Percentiles rank a stretch among this genome's conserved stretches.
These are phyloP conservation scores for Boletellus sp. DNA, from an alignment of 1,284 basidiomycete species.

Conservation along the genomic window DNA sequence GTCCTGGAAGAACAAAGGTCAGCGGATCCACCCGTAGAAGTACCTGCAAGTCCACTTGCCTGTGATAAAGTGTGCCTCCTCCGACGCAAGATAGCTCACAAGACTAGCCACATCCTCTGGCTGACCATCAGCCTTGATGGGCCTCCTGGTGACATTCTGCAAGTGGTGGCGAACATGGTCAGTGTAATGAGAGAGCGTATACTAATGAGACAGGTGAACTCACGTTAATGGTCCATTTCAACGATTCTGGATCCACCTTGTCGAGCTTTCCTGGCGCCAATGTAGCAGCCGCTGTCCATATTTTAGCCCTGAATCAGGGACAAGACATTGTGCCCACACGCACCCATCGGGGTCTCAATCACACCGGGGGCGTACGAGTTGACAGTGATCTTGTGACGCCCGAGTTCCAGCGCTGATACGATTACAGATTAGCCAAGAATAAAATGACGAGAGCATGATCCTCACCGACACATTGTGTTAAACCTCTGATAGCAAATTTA, in stretches of 20 bases:
- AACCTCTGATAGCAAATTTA: slow-evolving; percentile 32
- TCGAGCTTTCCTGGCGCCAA: background rate
- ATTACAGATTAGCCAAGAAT: background rate
- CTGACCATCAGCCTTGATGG: slow-evolving; percentile 12
- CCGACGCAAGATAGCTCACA: slow-evolving; percentile 26
- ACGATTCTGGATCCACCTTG: background rate
- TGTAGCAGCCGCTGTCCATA: background rate
- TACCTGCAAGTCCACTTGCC: slow-evolving; percentile 6
- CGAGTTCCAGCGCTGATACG: slow-evolving; percentile 31
- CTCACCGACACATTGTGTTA: slow-evolving; percentile 26
- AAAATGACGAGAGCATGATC: background rate
- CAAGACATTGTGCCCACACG: background rate
- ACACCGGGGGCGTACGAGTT: slow-evolving; percentile 24
- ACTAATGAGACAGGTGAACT: background rate
- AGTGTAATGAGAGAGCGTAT: background rate
- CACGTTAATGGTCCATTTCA: slow-evolving; percentile 1
- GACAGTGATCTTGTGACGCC: slow-evolving; percentile 25
- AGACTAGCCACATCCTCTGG: slow-evolving; percentile 26
- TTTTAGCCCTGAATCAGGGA: background rate
- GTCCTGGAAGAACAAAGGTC: slow-evolving; percentile 13
- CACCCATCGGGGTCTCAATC: slow-evolving; percentile 22
- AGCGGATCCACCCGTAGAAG: background rate
- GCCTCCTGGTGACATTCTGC: slow-evolving; percentile 1
- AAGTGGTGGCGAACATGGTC: background rate
- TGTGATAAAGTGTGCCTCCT: slow-evolving; percentile 27